Evolutionary conservation across 164 flowering plant genomes (phyloP).

Genomic region (Taxillus chinensis): DNA sequence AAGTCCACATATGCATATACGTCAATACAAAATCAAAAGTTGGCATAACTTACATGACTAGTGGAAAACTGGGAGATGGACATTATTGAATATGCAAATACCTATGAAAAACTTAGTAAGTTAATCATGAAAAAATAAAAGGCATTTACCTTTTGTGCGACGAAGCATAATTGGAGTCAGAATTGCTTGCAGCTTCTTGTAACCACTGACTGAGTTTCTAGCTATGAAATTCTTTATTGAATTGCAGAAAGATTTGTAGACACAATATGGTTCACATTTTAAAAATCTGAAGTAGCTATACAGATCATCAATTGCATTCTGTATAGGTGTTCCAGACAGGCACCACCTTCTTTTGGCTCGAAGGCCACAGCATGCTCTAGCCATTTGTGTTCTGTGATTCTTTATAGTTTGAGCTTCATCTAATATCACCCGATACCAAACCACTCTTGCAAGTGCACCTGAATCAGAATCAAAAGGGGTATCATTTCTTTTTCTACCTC

Average conservation of each 20-base stretch:
- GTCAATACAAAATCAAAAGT: too few species aligned
- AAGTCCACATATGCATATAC: too few species aligned
- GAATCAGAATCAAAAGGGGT: slow-evolving; percentile 33
- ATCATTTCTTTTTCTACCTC: slow-evolving; percentile 44
- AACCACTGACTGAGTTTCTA: slow-evolving; percentile 58
- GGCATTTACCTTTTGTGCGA: slow-evolving; percentile 76
- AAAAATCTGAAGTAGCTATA: slow-evolving; percentile 97
- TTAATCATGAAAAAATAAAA: not conserved
- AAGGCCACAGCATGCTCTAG: slow-evolving; percentile 94
- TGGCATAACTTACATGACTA: too few species aligned
- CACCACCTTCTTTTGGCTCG: slow-evolving; percentile 98
- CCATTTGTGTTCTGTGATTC: slow-evolving; percentile 89
- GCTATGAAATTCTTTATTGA: slow-evolving; percentile 61
- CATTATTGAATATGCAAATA: too few species aligned
- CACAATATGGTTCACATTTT: slow-evolving; percentile 71
- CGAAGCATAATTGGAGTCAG: slow-evolving; percentile 83
- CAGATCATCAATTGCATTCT: slow-evolving; percentile 87
- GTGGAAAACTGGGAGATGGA: too few species aligned
- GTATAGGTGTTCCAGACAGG: slow-evolving; percentile 97
- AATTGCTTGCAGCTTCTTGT: slow-evolving; percentile 89
- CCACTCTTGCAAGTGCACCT: slow-evolving; percentile 80
- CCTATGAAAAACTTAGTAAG: too few species aligned
- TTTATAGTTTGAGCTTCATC: slow-evolving; percentile 99
- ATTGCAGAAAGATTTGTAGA: slow-evolving; percentile 48
- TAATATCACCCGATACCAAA: slow-evolving; percentile 81